Conservation (phyloP, 257 asterid genomes). For the Buddleja alternifolia region DNA sequence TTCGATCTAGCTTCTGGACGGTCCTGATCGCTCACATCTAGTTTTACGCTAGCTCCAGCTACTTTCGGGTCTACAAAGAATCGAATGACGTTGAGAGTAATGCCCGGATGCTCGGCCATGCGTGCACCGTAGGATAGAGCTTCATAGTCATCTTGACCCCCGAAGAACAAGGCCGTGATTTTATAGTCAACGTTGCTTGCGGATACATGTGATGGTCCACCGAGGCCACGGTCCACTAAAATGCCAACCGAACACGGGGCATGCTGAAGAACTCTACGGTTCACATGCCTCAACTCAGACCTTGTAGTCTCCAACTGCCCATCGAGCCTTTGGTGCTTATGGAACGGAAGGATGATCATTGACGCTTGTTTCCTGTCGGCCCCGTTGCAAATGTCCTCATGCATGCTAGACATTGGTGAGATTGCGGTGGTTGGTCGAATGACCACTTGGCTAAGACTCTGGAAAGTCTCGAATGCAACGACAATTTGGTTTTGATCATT, state of each 20-base stretch:
- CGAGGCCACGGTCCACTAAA: constrained; percentile 59
- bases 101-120: constrained; percentile 69
- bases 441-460: constrained; percentile 49
- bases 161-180: constrained; percentile 52
- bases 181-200: constrained; percentile 53
- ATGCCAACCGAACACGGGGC: constrained; percentile 58
- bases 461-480: constrained; percentile 57
- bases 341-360: constrained; percentile 54
- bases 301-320: constrained; percentile 55
- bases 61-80: constrained; percentile 40
- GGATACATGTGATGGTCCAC: constrained; percentile 50
- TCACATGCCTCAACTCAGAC: constrained; percentile 41
- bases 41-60: constrained; percentile 24
- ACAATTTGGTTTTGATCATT: constrained; percentile 43
- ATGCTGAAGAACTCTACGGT: constrained; percentile 40
- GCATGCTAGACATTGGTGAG: constrained; percentile 53
- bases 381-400: constrained; percentile 47
- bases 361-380: constrained; percentile 42
- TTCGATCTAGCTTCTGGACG: constrained; percentile 14
- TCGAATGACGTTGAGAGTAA: constrained; percentile 39
- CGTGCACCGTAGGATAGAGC: constrained; percentile 57
- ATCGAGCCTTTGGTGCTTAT: constrained; percentile 54
- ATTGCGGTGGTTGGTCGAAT: constrained; percentile 60
- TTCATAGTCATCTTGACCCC: constrained; percentile 61
- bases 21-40: constrained; percentile 25